Conservation (phyloP, 805 yeast genomes). For the Sugiyamaella lignohabitans region DNA sequence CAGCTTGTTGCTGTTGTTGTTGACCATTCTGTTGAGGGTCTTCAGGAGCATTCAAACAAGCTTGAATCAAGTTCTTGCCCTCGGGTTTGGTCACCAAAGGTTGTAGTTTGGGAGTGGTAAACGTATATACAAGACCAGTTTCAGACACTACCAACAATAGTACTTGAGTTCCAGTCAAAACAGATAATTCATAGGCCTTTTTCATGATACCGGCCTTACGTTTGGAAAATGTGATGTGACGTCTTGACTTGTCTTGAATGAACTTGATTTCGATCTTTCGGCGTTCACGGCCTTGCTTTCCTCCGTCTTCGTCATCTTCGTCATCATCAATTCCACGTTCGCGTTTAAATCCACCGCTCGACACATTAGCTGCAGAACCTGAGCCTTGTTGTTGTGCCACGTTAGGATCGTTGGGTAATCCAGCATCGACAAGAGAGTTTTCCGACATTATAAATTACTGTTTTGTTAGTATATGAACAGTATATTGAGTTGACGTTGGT, state of each 20-base stretch:
- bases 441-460: neutral
- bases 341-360: constrained; percentile 12
- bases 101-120: constrained; percentile 97
- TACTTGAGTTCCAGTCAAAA: constrained; percentile 96
- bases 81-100: constrained; percentile 96
- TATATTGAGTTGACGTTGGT: too few relatives aligned
- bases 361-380: neutral
- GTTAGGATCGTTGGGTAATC: constrained; percentile 6
- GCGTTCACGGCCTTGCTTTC: constrained; percentile 44
- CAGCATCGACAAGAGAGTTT: constrained; percentile 13
- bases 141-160: constrained; percentile 90
- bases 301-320: constrained; percentile 45
- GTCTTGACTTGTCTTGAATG: constrained; percentile 94
- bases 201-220: constrained; percentile 99
- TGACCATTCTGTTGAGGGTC: constrained; percentile 39
- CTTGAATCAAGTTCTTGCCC: constrained; percentile 94
- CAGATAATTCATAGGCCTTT: constrained; percentile 97
- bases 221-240: constrained; percentile 96
- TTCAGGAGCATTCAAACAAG: constrained; percentile 96
- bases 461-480: neutral
- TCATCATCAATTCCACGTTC: constrained; percentile 30
- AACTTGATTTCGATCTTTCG: constrained; percentile 96
- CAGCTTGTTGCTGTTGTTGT: constrained; percentile 26
- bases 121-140: constrained; percentile 97
- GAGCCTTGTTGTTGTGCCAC: constrained; percentile 7